phyloP scores from a whole-genome alignment of 495 filamentous ascomycete genomes.

The Podospora fimiseda region DNA sequence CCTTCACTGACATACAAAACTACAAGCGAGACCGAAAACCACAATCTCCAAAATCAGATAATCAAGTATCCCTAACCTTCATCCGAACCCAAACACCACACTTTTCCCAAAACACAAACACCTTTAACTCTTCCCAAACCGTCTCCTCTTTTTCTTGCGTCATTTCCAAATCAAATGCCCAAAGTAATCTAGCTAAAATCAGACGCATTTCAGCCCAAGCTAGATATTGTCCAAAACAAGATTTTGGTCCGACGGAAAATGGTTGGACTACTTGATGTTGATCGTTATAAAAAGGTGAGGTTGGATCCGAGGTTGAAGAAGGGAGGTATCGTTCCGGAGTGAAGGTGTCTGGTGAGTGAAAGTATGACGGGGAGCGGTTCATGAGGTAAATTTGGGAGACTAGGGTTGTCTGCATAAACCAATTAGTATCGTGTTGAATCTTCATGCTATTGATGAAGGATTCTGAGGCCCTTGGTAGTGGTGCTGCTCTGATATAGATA shows the following conservation, averaged over 20 bases:
- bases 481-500: too few relatives aligned
- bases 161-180: slow-evolving; percentile 46
- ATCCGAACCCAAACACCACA: slow-evolving; percentile 15
- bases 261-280: slow-evolving; percentile 28
- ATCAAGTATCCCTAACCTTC: slow-evolving; percentile 7
- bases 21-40: too few relatives aligned
- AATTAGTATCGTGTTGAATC: not conserved
- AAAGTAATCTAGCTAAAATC: slow-evolving; percentile 46
- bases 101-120: slow-evolving; percentile 29
- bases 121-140: slow-evolving; percentile 38
- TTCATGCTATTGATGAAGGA: too few relatives aligned
- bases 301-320: slow-evolving; percentile 14
- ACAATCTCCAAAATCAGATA: too few relatives aligned
- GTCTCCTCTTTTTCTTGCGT: slow-evolving; percentile 20
- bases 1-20: too few relatives aligned
- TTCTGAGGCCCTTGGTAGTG: too few relatives aligned
- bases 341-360: slow-evolving; percentile 19
- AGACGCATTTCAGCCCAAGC: slow-evolving; percentile 49
- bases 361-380: slow-evolving; percentile 20
- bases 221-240: slow-evolving; percentile 40
- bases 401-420: slow-evolving; percentile 25
- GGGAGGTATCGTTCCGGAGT: slow-evolving; percentile 44
- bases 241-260: slow-evolving; percentile 32
- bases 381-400: slow-evolving; percentile 16
- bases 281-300: slow-evolving; percentile 22